phyloP scores from a whole-genome alignment of 306 rosid genomes.

The Nissolia schottii region DNA sequence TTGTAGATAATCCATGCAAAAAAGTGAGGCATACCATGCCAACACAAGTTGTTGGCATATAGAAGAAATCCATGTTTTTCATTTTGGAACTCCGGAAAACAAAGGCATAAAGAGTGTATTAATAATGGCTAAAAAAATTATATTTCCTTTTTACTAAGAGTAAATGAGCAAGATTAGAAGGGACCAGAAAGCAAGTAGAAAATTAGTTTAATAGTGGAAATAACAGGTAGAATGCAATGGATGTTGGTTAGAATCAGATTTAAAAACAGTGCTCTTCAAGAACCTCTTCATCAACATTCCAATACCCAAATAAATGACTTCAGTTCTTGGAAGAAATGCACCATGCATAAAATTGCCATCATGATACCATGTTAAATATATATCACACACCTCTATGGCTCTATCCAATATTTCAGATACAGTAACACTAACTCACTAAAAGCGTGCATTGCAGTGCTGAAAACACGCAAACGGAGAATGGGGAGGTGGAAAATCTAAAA shows the following conservation, averaged over 20 bases:
- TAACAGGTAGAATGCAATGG: not conserved
- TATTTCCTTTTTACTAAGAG: too few relatives aligned
- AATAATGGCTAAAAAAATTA: not conserved
- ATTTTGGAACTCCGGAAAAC: not conserved
- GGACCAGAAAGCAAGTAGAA: not conserved
- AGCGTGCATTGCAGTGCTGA: not conserved
- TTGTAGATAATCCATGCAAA: not conserved
- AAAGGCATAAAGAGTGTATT: not conserved
- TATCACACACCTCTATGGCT: not conserved
- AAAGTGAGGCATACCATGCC: not conserved
- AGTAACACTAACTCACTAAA: not conserved
- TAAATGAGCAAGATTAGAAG: not conserved
- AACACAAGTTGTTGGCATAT: not conserved
- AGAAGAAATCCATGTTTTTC: not conserved
- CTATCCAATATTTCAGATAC: not conserved
- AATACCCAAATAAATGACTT: not conserved
- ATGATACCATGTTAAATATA: not conserved
- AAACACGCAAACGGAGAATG: not conserved
- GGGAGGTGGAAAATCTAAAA: not conserved
- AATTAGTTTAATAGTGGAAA: not conserved
- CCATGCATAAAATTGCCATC: not conserved
- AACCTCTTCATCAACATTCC: not conserved
- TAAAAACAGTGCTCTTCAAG: not conserved
- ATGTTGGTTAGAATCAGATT: not conserved
- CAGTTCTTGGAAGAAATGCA: not conserved